Evolutionary conservation across 257 asterid genomes (phyloP).

Genomic region (Lithospermum erythrorhizon): DNA sequence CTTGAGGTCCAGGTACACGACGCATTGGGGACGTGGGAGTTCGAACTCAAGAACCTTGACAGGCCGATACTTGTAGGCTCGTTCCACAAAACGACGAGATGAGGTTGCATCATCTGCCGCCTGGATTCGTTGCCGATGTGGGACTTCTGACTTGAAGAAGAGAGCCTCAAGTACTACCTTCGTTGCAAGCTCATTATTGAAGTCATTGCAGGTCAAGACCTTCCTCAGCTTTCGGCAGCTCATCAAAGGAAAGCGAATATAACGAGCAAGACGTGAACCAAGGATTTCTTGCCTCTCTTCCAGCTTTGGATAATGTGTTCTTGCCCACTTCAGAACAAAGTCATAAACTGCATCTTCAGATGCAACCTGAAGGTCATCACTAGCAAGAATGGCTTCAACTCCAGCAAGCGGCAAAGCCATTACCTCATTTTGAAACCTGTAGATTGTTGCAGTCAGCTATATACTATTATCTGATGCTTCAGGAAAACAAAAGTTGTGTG

Average conservation of each 20-base stretch:
- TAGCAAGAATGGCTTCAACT: conserved; percentile 20
- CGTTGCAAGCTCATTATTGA: conserved; percentile 18
- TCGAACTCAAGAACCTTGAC: conserved; percentile 26
- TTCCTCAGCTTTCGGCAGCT: conserved; percentile 22
- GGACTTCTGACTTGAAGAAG: conserved; percentile 21
- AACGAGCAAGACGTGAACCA: conserved; percentile 15
- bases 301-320: conserved; percentile 13
- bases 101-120: conserved; percentile 15
- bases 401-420: conserved; percentile 24
- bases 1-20: conserved; percentile 22
- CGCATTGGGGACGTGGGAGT: conserved; percentile 17
- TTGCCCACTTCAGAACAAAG: conserved; percentile 20
- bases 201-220: conserved; percentile 19
- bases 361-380: conserved; percentile 23
- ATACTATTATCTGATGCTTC: neutral
- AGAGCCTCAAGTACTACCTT: conserved; percentile 24
- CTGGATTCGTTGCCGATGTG: conserved; percentile 18
- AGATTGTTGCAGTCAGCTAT: neutral
- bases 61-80: conserved; percentile 24
- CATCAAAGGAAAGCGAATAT: conserved; percentile 21
- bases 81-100: conserved; percentile 17
- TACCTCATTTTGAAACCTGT: conserved; percentile 22
- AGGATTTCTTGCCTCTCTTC: conserved; percentile 20
- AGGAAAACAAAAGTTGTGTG: neutral
- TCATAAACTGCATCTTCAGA: conserved; percentile 24